Evolutionary conservation across 805 yeast species (phyloP).

Genomic region (Nakazawaea sp.): DNA sequence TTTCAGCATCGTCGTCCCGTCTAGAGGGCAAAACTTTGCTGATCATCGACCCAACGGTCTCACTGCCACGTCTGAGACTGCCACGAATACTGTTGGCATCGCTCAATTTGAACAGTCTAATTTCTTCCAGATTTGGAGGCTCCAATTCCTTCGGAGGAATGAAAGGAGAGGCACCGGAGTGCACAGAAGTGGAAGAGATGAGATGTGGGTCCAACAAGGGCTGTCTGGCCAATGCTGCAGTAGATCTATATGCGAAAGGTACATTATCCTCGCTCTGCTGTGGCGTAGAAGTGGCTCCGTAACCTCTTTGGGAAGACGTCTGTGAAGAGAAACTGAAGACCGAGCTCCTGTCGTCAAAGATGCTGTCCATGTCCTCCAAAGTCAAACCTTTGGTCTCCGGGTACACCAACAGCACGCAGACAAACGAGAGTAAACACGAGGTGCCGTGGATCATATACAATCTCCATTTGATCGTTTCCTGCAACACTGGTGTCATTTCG

Average conservation of each 20-base stretch:
- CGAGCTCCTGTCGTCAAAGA: conserved; percentile 62
- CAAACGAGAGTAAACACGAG: conserved; percentile 67
- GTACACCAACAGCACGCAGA: conserved; percentile 64
- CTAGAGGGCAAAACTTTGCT: conserved; percentile 21
- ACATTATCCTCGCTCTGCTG: conserved; percentile 8
- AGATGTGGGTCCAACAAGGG: conserved; percentile 14
- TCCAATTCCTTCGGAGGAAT: conserved; percentile 24
- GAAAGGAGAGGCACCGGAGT: conserved; percentile 12
- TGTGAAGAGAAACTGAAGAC: conserved; percentile 8
- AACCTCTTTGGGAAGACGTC: neutral
- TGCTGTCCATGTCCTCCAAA: conserved; percentile 86
- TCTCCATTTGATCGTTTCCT: conserved; percentile 70
- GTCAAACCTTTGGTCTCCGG: conserved; percentile 90
- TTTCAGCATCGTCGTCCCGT: conserved; percentile 11
- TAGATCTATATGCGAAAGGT: conserved; percentile 11
- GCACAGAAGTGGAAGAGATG: conserved; percentile 9
- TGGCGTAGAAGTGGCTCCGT: conserved; percentile 5
- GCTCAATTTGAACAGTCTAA: conserved; percentile 26
- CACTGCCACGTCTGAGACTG: conserved; percentile 35
- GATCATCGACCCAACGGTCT: conserved; percentile 30
- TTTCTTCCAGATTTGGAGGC: conserved; percentile 29
- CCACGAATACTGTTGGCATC: conserved; percentile 28
- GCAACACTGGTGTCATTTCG: conserved; percentile 80
- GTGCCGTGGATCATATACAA: conserved; percentile 63
- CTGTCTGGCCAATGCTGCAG: conserved; percentile 20